phyloP scores from a whole-genome alignment of 2,329 filamentous ascomycete species.

The Fusarium floridanum region DNA sequence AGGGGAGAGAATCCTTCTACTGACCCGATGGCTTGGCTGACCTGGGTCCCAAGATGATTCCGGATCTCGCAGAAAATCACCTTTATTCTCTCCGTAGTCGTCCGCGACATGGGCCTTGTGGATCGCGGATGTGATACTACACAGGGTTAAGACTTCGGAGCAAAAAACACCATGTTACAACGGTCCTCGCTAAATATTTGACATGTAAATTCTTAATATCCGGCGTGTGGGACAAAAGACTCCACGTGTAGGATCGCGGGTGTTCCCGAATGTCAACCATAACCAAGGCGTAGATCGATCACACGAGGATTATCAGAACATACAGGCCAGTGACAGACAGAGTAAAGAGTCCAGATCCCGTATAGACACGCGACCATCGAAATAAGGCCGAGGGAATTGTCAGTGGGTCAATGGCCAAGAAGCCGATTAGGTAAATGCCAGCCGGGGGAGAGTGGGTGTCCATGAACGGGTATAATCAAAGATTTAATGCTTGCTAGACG shows the following conservation, averaged over 20 bases:
- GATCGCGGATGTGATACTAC: not conserved
- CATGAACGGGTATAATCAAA: not conserved
- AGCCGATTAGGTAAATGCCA: conserved; percentile 5
- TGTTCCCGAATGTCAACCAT: not conserved
- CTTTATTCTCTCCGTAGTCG: not conserved
- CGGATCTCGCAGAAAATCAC: not conserved
- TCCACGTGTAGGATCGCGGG: not conserved
- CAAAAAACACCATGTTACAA: not conserved
- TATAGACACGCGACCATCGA: not conserved
- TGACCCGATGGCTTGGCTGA: not conserved
- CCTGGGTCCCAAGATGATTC: not conserved
- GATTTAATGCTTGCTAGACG: not conserved
- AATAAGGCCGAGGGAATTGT: not conserved
- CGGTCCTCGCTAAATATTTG: not conserved
- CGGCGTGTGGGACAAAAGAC: not conserved
- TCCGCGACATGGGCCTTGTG: not conserved
- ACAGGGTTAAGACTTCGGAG: conserved; percentile 15
- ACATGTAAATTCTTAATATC: conserved; percentile 3
- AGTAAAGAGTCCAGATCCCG: not conserved
- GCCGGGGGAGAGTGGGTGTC: not conserved
- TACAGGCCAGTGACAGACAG: not conserved
- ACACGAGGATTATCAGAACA: not conserved
- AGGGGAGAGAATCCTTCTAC: not conserved
- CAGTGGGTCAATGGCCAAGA: not conserved
- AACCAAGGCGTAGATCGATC: not conserved